Conservation (phyloP, 140 eudicot species). For the Senecio squalidus region DNA sequence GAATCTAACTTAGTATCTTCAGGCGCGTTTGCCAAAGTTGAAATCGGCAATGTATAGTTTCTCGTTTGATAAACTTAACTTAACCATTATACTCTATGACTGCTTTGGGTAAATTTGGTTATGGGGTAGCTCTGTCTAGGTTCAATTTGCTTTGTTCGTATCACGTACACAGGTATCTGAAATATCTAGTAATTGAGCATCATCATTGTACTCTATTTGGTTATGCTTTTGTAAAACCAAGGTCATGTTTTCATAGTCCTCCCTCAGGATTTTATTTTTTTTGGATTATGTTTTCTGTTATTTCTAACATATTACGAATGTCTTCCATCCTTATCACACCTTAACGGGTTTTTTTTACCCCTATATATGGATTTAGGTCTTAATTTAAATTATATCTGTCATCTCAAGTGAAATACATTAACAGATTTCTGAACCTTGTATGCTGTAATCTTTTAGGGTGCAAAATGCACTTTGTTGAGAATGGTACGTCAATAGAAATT, state of each 20-base stretch:
- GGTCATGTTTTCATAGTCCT: not conserved
- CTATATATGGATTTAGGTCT: too few relatives aligned
- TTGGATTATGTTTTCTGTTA: not conserved
- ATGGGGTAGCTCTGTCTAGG: too few relatives aligned
- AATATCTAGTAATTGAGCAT: too few relatives aligned
- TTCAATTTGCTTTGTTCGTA: too few relatives aligned
- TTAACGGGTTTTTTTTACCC: too few relatives aligned
- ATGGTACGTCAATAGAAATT: not conserved
- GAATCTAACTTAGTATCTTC: not conserved
- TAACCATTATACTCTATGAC: too few relatives aligned
- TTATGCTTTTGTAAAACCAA: not conserved
- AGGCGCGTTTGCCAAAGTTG: not conserved
- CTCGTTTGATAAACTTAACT: not conserved
- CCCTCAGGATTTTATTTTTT: not conserved
- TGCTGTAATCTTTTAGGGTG: not conserved
- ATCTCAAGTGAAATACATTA: not conserved
- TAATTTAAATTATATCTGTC: not conserved
- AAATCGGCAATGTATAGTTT: not conserved
- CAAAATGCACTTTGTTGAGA: not conserved
- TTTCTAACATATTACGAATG: not conserved
- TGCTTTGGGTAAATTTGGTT: too few relatives aligned
- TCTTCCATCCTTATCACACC: not conserved
- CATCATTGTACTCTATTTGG: too few relatives aligned
- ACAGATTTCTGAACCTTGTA: not conserved
- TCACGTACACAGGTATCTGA: too few relatives aligned